Conservation (phyloP, 352 stramenopile species). For the Thalassiosira livingstoniorum region DNA sequence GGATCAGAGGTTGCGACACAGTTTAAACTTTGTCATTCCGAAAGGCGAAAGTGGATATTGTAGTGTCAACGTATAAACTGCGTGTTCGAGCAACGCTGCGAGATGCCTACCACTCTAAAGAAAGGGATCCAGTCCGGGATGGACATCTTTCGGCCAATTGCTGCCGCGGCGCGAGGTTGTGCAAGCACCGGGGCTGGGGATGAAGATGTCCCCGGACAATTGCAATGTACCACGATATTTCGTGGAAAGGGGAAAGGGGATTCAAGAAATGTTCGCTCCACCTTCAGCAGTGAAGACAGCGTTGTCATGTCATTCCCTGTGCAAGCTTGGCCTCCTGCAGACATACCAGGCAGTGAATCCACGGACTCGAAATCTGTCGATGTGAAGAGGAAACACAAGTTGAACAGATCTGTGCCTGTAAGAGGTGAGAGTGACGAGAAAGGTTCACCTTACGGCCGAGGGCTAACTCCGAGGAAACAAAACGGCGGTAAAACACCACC, state of each 20-base stretch:
- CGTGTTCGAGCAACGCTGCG: too few relatives aligned
- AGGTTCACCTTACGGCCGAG: background rate
- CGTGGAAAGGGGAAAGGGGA: background rate
- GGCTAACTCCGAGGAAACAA: background rate
- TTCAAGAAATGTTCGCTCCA: background rate
- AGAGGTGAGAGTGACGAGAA: constrained; percentile 13
- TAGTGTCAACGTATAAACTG: too few relatives aligned
- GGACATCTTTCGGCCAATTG: constrained; percentile 28
- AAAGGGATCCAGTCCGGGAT: too few relatives aligned
- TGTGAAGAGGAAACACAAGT: background rate
- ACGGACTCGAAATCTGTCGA: constrained; percentile 20
- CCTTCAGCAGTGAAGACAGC: constrained; percentile 14
- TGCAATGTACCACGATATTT: constrained; percentile 13
- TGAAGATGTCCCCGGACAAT: background rate
- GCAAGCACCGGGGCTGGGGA: background rate
- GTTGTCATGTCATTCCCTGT: constrained; percentile 21
- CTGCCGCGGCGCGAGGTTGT: background rate
- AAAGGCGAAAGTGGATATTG: too few relatives aligned
- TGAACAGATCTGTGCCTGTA: constrained; percentile 13
- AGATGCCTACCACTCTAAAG: too few relatives aligned
- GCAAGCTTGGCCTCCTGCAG: constrained; percentile 7
- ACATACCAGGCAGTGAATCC: constrained; percentile 19
- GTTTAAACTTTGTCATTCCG: too few relatives aligned
- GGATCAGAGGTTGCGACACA: too few relatives aligned
- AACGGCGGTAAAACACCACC: constrained; percentile 14